Base-by-base conservation (phyloP, 2,329 filamentous ascomycete genomes). In the Nectriaceae sp. region DNA sequence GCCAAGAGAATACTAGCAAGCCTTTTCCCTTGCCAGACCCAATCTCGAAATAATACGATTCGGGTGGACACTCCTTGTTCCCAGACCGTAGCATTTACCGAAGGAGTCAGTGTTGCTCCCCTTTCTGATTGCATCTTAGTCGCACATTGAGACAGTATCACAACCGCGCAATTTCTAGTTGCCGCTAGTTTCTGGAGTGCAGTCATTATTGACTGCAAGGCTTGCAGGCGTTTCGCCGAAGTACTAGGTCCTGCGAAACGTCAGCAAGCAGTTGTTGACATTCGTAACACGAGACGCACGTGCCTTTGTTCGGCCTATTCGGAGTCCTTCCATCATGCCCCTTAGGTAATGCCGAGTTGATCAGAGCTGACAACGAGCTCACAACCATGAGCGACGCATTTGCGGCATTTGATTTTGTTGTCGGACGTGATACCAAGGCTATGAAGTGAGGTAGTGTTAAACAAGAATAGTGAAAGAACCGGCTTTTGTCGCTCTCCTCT, bases 41-140 rank as follows among this genome's bases (percentile, higher is more conserved):
- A 92, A 70, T 96, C 90, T 60, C 88, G 80, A 67, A 94, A 96
- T 26, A 96, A 69, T 20, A 87, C 86, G 52, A 96, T 67, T 45
- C 90, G 79, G 36, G 84, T 88, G 52, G 83, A 82, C 31, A 96
- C 75, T 24, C 84, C 87, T 54, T 83, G 84, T 52, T 96, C 91
- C 92, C 92, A 97, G 36, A 88, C 82, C 18, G 77, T 77, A 13
- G 88, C 85, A 47, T 87, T 87, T 53, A 97, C 77, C 35, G 89
- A 84, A 15, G 91, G 88, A 44, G 86, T 80, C 41, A 97, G 74
- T 11, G 86, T 80, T 13, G 91, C 88, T 56, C 77, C 80, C 55
- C 73, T 77, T 54, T 80, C 85, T 4, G 76, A 75, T 53, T 87
- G 84, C 71, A 95, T 86, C 56, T 85, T 88, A n/a, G 90, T 95